Evolutionary conservation across 1,284 basidiomycete genomes (phyloP).

Genomic region (Gomphus bonarii): DNA sequence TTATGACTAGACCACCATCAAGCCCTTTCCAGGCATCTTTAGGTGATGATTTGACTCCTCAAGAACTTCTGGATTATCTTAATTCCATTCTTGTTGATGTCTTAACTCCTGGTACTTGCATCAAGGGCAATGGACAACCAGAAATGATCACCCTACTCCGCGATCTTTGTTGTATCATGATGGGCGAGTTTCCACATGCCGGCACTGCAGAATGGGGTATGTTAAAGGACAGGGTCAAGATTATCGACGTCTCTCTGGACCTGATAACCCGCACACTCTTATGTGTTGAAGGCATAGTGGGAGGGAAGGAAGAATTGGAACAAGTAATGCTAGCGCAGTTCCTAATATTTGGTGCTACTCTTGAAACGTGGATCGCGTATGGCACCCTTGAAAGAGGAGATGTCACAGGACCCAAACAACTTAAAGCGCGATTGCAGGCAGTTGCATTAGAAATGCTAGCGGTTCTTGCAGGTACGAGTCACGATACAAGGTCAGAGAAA

Average conservation of each 20-base stretch:
- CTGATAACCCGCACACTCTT: constrained; percentile 38
- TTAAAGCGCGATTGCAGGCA: neutral
- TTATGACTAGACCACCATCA: constrained; percentile 23
- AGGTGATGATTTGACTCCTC: constrained; percentile 28
- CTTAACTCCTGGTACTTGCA: constrained; percentile 15
- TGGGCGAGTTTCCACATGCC: constrained; percentile 31
- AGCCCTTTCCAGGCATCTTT: constrained; percentile 30
- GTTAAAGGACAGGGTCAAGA: constrained; percentile 44
- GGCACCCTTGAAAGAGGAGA: neutral
- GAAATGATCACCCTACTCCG: constrained; percentile 34
- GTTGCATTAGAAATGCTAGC: neutral
- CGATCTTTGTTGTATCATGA: constrained; percentile 34
- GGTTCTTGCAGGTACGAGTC: constrained; percentile 6
- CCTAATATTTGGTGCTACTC: constrained; percentile 38
- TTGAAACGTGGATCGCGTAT: constrained; percentile 44
- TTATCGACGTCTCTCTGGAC: constrained; percentile 43
- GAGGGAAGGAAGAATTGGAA: constrained; percentile 31
- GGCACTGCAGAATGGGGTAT: constrained; percentile 36
- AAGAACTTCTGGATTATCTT: constrained; percentile 36
- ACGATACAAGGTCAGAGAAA: neutral
- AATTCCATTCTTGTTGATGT: constrained; percentile 29
- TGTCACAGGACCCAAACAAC: neutral
- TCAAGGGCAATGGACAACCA: constrained; percentile 17
- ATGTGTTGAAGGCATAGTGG: constrained; percentile 40
- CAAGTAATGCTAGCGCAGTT: constrained; percentile 40